Base-by-base conservation (phyloP, 2,329 filamentous ascomycete genomes). In the Cladosporium colombiae region DNA sequence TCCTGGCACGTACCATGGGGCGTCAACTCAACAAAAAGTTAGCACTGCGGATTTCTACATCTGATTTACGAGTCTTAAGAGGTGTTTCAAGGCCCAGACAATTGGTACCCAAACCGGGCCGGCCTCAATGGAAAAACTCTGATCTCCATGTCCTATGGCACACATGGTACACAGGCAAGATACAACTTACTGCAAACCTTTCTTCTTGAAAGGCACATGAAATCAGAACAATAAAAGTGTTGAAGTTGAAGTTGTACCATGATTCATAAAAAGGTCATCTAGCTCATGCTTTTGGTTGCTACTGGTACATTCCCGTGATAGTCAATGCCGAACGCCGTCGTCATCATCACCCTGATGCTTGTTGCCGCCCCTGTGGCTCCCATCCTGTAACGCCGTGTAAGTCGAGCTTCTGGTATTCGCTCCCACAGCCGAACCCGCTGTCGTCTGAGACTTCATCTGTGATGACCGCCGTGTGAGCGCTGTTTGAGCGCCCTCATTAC, bases 401-500 rank as follows among this genome's bases (percentile, higher is more conserved):
- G 31, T 23, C 35, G 61, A 63, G 61, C 61, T 63, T 29, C 61
- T 63, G 61, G 50, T 55, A 46, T 56, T 56, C 61, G 61, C 61
- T 63, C 61, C 25, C 33, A 23, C 35, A 46, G 61, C 61, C 16
- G 16, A n/a, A 25, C 33, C 61, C 50, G 61, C 25, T 25, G 31
- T 33, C 35, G 61, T 35, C 33, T 37, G 61, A 25, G 61, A 56
- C 18, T 31, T 31, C 50, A 35, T 58, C 62, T 31, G 18, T 40
- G 37, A 50, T 25, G 70, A 70, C 66, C 62, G 67, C 69, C 70
- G 70, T 68, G 62, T 56, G 69, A 71, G 71, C 69, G 69, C 70
- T 68, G 63, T 65, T 55, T 65, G 66, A 71, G 69, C 77, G 77
- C 78, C 79, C 66, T 67, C 65, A 67, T 59, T 31, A 44, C 60